These are phyloP conservation scores for Candida morakotiae DNA, from an alignment of 805 yeast genomes.

Conservation along the genomic window DNA sequence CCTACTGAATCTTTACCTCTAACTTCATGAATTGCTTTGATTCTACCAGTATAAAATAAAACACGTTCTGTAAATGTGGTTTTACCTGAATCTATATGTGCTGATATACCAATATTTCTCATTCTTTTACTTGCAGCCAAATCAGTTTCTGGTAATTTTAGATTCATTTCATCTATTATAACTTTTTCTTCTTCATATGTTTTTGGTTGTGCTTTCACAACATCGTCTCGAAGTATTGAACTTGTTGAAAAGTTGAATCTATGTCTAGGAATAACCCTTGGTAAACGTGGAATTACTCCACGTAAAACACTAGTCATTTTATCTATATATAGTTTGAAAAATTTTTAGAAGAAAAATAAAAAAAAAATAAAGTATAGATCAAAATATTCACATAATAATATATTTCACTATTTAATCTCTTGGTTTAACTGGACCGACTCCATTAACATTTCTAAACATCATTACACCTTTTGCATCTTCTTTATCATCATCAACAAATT, in stretches of 20 bases:
- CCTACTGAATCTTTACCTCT: constrained; percentile 97
- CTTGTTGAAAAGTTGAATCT: constrained; percentile 8
- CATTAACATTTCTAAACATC: constrained; percentile 62
- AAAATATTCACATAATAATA: not conserved
- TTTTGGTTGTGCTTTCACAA: constrained; percentile 19
- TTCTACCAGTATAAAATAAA: constrained; percentile 91
- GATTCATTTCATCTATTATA: constrained; percentile 55
- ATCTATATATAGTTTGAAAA: constrained; percentile 3
- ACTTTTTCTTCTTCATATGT: constrained; percentile 74
- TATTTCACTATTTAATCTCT: constrained; percentile 12
- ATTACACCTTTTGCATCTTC: constrained; percentile 47
- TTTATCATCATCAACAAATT: constrained; percentile 63
- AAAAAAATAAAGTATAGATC: not conserved
- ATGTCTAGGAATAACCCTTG: constrained; percentile 10
- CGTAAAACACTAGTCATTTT: constrained; percentile 11
- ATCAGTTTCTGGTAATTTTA: constrained; percentile 49
- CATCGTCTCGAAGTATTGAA: constrained; percentile 1
- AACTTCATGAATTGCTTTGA: constrained; percentile 94
- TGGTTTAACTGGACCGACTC: constrained; percentile 41
- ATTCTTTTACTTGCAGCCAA: constrained; percentile 48
- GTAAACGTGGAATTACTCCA: constrained; percentile 8
- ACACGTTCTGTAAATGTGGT: constrained; percentile 98
- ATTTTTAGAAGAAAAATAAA: constrained; percentile 1
- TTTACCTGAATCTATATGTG: constrained; percentile 97
- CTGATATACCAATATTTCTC: constrained; percentile 96